Evolutionary conservation across 305 asterid species (phyloP), one percentile per base, ranked within the genome.

Genomic region (Fraxinus dipetala): DNA sequence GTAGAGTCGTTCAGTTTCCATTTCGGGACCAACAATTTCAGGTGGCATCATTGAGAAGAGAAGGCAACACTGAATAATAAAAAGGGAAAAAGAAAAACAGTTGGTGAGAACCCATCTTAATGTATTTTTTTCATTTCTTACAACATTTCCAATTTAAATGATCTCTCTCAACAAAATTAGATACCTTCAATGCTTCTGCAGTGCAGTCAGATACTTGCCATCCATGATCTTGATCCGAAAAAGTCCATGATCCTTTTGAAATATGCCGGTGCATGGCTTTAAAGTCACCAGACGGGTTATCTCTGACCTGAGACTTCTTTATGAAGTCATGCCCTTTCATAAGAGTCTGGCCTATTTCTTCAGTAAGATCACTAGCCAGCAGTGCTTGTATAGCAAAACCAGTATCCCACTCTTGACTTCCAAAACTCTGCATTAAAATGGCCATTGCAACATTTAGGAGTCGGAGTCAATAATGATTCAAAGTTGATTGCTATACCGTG

Each of bases 371-470:
- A 86, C 93, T 86, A 28, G 97, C 97, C 72, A 95, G 78, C 75
- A 95, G 83, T 8, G 99, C 97, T 80, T 95, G 98, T 75, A 93
- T 77, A 10, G 98, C 94, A 51, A 95, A 91, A 72, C 92, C 92
- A 2, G 97, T 87, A 83, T 95, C 99, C 99, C 98, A 95, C 75
- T 87, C 74, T 83, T 95, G 99, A 77, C 98, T 95, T 11, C 99
- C 98, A 78, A 89, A 91, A 83, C 94, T 91, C 97, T 95, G 92
- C 80, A 87, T 79, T 81, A 22, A 31, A 69, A 77, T 18, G 24
- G 54, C 48, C 79, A 79, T 24, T 22, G 63, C 4, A 28, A 30
- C 31, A 6, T 67, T 67, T 67, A 67, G 74, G 35, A 67, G 36
- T 67, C 2, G 8, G 74, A 10, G 35, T 28, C 5, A 22, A 63